Percentiles rank a stretch among this genome's conserved stretches.
phyloP scores from a whole-genome alignment of 257 asterid genomes.

The Solanum rostratum region DNA sequence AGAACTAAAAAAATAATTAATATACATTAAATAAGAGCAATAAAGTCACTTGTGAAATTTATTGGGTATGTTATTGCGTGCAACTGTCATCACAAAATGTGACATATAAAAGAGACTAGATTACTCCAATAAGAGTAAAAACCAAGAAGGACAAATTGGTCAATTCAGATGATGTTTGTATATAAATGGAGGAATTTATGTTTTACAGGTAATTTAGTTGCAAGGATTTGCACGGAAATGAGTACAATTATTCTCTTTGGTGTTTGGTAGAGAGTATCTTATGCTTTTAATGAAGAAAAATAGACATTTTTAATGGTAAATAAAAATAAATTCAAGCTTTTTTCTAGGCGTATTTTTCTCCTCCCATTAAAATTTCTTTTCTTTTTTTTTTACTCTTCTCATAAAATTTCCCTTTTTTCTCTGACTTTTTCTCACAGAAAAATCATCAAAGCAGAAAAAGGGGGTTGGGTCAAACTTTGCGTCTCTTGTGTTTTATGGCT shows the following conservation, averaged over 20 bases:
- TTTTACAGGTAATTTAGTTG: constrained; percentile 43
- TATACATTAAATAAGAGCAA: too few relatives aligned
- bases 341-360: neutral
- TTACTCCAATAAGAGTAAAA: neutral
- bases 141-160: neutral
- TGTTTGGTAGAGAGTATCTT: neutral
- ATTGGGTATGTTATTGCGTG: too few relatives aligned
- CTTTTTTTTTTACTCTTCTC: constrained; percentile 8
- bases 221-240: constrained; percentile 57
- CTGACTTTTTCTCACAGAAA: neutral
- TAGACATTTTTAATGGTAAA: neutral
- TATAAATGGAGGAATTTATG: neutral
- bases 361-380: neutral
- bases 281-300: neutral
- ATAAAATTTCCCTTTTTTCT: neutral
- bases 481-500: neutral
- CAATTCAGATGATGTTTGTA: neutral
- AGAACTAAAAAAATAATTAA: too few relatives aligned
- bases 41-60: too few relatives aligned
- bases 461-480: constrained; percentile 20
- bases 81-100: too few relatives aligned
- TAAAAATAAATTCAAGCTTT: neutral
- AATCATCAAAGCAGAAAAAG: constrained; percentile 14
- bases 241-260: constrained; percentile 19
- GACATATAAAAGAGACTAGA: too few relatives aligned